phyloP scores from a whole-genome alignment of 1,139 yeast species.

The Taiozyma onychis region DNA sequence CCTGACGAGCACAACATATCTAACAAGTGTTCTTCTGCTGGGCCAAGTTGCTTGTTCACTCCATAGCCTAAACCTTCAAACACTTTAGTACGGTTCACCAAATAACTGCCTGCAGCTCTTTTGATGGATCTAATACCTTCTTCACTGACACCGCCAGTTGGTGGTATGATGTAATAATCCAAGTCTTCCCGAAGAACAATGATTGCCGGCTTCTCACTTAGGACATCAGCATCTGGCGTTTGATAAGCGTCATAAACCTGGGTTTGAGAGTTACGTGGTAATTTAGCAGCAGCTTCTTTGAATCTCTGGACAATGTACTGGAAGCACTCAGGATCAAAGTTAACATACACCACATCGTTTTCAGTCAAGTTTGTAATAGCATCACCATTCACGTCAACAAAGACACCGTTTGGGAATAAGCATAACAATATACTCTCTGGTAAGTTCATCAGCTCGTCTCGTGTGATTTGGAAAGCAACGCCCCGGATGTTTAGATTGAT shows the following conservation, averaged over 20 bases:
- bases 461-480: constrained; percentile 56
- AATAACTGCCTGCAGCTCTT: constrained; percentile 58
- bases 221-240: constrained; percentile 45
- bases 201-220: constrained; percentile 81
- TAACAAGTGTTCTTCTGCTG: constrained; percentile 91
- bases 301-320: constrained; percentile 61
- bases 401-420: constrained; percentile 85
- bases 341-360: constrained; percentile 70
- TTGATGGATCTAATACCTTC: constrained; percentile 55
- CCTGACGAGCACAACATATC: constrained; percentile 96
- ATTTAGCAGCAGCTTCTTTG: constrained; percentile 33
- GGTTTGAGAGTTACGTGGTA: constrained; percentile 28
- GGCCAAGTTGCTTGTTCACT: constrained; percentile 53
- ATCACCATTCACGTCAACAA: constrained; percentile 66
- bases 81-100: constrained; percentile 52
- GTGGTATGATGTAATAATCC: constrained; percentile 89
- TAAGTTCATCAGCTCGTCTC: constrained; percentile 84
- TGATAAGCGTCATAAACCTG: constrained; percentile 29
- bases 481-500: constrained; percentile 67
- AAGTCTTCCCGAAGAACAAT: constrained; percentile 91
- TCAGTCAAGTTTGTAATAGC: constrained; percentile 75
- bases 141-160: constrained; percentile 37
- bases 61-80: constrained; percentile 63
- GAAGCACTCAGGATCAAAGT: constrained; percentile 83
- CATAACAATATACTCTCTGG: constrained; percentile 89